phyloP scores from a whole-genome alignment of 495 filamentous ascomycete species.

The Xylaria cubensis region DNA sequence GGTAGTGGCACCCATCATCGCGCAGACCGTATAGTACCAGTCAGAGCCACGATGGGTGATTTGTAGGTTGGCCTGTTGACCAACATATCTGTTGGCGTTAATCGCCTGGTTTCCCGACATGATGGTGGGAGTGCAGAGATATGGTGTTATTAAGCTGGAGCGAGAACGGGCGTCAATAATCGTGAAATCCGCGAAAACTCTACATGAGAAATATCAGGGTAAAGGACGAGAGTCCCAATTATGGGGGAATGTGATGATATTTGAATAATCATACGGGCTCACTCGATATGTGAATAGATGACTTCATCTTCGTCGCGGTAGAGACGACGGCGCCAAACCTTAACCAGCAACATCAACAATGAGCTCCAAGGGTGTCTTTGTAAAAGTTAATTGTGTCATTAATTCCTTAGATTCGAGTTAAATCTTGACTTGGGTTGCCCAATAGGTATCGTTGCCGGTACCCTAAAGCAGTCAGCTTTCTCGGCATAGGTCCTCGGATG shows the following conservation, averaged over 20 bases:
- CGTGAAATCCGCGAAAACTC: not conserved
- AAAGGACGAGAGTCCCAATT: not conserved
- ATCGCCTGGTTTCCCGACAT: conserved; percentile 56
- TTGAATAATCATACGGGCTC: not conserved
- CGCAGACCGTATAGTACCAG: conserved; percentile 60
- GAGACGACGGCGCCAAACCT: conserved; percentile 13
- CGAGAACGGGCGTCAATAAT: not conserved
- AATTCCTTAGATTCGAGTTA: not conserved
- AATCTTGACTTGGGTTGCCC: not conserved
- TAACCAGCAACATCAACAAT: conserved; percentile 3
- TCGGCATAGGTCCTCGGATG: not conserved
- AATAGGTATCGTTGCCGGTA: not conserved
- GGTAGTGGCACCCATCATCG: conserved; percentile 54
- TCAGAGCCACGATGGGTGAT: conserved; percentile 66
- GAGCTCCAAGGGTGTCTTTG: not conserved
- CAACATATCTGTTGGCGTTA: conserved; percentile 51
- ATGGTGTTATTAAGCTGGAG: not conserved
- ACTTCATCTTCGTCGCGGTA: conserved; percentile 12
- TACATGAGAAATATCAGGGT: not conserved
- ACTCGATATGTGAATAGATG: conserved; percentile 1
- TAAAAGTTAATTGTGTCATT: conserved; percentile 12
- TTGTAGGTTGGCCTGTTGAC: conserved; percentile 54
- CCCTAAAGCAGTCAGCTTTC: not conserved
- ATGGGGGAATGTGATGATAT: not conserved
- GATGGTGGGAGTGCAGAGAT: conserved; percentile 19